These are phyloP conservation scores for Rhodocollybia butyracea DNA, from an alignment of 768 basidiomycete genomes.

Conservation along the genomic window DNA sequence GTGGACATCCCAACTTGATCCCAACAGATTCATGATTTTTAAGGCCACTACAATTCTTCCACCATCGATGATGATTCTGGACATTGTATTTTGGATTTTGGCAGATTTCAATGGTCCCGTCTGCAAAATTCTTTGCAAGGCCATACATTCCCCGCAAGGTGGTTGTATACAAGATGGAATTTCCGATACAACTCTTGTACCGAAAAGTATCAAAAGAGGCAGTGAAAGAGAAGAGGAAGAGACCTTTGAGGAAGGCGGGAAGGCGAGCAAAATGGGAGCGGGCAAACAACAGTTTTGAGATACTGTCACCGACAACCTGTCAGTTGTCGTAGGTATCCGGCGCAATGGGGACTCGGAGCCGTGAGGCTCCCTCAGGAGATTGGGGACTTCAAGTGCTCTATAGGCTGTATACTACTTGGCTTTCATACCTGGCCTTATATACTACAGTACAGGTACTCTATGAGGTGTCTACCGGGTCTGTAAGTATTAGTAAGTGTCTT, in stretches of 20 bases:
- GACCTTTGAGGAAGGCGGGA: neutral
- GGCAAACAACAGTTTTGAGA: neutral
- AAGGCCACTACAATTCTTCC: neutral
- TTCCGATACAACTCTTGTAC: slow-evolving; percentile 1
- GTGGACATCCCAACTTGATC: slow-evolving; percentile 4
- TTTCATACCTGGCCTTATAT: no score
- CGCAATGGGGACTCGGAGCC: no score
- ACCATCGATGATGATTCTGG: neutral
- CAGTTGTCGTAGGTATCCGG: no score
- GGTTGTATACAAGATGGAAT: neutral
- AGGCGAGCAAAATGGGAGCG: neutral
- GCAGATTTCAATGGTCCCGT: neutral
- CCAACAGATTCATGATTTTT: slow-evolving; percentile 9
- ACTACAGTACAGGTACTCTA: no score
- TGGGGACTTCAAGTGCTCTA: no score
- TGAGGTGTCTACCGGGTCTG: no score
- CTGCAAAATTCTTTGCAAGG: neutral
- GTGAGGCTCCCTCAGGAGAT: no score
- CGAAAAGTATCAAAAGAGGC: neutral
- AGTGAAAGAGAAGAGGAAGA: neutral
- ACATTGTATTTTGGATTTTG: slow-evolving; percentile 1
- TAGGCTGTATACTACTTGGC: no score
- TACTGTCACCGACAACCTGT: neutral
- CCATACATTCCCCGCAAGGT: no score
- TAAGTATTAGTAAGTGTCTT: no score